phyloP scores from a whole-genome alignment of 495 filamentous ascomycete genomes.

The Podospora comata region DNA sequence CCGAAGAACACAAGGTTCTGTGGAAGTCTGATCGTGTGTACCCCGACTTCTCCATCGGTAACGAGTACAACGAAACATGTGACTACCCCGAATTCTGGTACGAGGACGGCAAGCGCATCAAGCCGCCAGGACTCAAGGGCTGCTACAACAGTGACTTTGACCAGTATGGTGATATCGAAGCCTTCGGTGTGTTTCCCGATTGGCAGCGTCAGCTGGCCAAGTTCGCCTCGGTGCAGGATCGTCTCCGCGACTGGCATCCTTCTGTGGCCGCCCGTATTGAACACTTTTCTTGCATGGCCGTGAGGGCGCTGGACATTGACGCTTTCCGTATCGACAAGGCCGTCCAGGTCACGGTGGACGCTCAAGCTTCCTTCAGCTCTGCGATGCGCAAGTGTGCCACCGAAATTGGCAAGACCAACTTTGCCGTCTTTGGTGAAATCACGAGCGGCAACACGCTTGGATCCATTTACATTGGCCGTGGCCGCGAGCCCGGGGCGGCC shows the following conservation, averaged over 20 bases:
- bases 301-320: constrained; percentile 63
- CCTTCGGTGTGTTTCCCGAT: constrained; percentile 66
- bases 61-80: constrained; percentile 58
- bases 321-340: constrained; percentile 71
- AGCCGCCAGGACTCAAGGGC: constrained; percentile 50
- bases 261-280: constrained; percentile 57
- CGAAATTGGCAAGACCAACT: constrained; percentile 57
- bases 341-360: constrained; percentile 62
- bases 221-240: constrained; percentile 73
- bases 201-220: constrained; percentile 67
- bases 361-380: constrained; percentile 55
- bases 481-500: constrained; percentile 54
- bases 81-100: constrained; percentile 65
- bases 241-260: constrained; percentile 67
- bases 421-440: constrained; percentile 64
- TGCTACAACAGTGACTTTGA: constrained; percentile 72
- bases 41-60: constrained; percentile 60
- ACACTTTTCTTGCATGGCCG: constrained; percentile 64
- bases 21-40: constrained; percentile 61
- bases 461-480: constrained; percentile 65
- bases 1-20: constrained; percentile 53
- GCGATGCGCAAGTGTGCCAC: constrained; percentile 57
- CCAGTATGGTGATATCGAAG: constrained; percentile 65
- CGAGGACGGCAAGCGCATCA: constrained; percentile 56
- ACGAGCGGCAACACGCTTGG: constrained; percentile 62